These are phyloP conservation scores for Bruguiera sexangula DNA, from an alignment of 345 rosid genomes.

Conservation along the genomic window DNA sequence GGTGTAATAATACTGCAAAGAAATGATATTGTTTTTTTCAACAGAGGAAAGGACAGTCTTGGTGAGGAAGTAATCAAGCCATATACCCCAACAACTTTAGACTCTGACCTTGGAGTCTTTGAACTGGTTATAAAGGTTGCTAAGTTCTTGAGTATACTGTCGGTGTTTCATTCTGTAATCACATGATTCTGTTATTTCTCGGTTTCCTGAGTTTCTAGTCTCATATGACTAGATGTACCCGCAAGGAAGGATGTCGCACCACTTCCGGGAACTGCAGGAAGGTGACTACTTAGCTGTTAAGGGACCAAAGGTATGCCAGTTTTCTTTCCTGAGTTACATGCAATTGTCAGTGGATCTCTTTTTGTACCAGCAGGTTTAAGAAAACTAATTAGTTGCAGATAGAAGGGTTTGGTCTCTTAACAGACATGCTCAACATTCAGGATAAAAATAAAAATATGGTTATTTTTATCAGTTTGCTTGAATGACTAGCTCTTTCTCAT, in stretches of 20 bases:
- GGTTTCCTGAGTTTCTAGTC: not conserved
- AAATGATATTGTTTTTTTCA: not conserved
- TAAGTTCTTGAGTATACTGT: not conserved
- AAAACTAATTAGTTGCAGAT: too few species aligned
- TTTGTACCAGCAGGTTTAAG: too few species aligned
- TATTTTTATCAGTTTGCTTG: too few species aligned
- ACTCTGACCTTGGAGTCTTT: constrained; percentile 27
- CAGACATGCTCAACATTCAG: too few species aligned
- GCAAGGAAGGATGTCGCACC: constrained; percentile 36
- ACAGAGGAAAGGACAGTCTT: constrained; percentile 27
- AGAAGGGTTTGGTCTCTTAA: too few species aligned
- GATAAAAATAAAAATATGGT: too few species aligned
- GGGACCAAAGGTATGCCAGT: constrained; percentile 29
- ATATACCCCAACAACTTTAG: constrained; percentile 31
- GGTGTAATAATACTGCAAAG: not conserved
- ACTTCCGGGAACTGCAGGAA: constrained; percentile 25
- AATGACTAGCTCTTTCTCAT: too few species aligned
- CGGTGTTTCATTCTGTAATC: not conserved
- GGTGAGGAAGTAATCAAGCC: constrained; percentile 33
- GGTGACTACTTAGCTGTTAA: constrained; percentile 30
- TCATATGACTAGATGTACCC: constrained; percentile 27
- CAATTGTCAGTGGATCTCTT: not conserved
- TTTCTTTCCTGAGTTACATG: not conserved
- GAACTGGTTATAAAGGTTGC: constrained; percentile 30
- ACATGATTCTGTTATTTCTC: not conserved